Evolutionary conservation across 176 grass and related monocot genomes (phyloP).

Genomic region (Secale cereale): DNA sequence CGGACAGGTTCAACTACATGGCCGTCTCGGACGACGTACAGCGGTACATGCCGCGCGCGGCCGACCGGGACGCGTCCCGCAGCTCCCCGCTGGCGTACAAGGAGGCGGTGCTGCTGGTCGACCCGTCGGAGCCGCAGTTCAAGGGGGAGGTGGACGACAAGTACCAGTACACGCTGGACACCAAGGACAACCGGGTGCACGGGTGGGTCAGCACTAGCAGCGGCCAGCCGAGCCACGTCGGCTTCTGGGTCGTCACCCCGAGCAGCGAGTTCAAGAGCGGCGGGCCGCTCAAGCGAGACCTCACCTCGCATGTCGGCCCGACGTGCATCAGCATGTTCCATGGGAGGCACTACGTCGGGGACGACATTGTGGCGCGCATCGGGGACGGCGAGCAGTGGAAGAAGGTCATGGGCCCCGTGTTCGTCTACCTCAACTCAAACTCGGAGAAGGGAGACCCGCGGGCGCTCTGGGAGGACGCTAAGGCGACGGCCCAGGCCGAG

Average conservation of each 20-base stretch:
- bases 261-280: constrained; percentile 72
- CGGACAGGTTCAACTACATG: constrained; percentile 66
- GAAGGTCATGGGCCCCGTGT: constrained; percentile 74
- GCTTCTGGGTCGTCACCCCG: constrained; percentile 73
- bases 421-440: constrained; percentile 75
- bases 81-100: constrained; percentile 50
- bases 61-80: constrained; percentile 33
- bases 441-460: not conserved
- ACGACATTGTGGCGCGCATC: constrained; percentile 37
- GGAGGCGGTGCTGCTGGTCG: constrained; percentile 57
- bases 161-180: constrained; percentile 62
- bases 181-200: constrained; percentile 51
- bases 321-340: constrained; percentile 56
- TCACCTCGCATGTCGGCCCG: constrained; percentile 79
- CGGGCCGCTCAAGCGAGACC: constrained; percentile 61
- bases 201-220: constrained; percentile 49
- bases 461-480: constrained; percentile 64
- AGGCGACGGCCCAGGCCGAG: constrained; percentile 47
- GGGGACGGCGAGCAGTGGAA: constrained; percentile 62
- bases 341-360: constrained; percentile 53
- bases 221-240: constrained; percentile 11
- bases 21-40: constrained; percentile 58
- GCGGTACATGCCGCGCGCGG: constrained; percentile 49
- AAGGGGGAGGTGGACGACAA: constrained; percentile 93
- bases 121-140: constrained; percentile 44